A percentile compares a stretch with the other conserved stretches of the same genome.
Conservation (phyloP, 345 rosid genomes). For the Salix purpurea region DNA sequence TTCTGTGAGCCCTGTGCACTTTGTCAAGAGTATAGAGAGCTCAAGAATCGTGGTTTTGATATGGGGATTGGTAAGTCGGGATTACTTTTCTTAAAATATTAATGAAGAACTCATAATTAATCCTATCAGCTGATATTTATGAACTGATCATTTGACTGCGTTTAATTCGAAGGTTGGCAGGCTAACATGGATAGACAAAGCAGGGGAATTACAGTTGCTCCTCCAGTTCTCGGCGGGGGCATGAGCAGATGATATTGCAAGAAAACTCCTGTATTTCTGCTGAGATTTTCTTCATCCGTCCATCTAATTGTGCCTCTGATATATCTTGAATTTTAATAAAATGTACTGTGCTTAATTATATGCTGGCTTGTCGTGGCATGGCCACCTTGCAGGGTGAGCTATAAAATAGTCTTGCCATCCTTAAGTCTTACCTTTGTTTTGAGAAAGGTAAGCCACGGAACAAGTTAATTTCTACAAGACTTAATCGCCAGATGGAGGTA, state of each 20-base stretch:
- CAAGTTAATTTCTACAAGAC: too few relatives aligned
- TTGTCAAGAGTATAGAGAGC: conserved; percentile 52
- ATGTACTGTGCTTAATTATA: too few relatives aligned
- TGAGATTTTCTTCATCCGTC: too few relatives aligned
- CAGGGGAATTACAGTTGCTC: conserved; percentile 35
- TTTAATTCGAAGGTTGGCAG: conserved; percentile 39
- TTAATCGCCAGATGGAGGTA: too few relatives aligned
- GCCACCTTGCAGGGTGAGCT: too few relatives aligned
- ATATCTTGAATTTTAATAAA: too few relatives aligned
- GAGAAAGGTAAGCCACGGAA: too few relatives aligned
- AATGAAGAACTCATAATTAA: too few relatives aligned
- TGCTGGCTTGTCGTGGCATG: too few relatives aligned
- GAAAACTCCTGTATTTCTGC: not conserved
- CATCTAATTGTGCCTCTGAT: too few relatives aligned
- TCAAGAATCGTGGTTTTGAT: conserved; percentile 46
- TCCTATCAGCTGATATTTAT: not conserved
- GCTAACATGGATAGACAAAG: conserved; percentile 44
- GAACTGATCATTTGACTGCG: not conserved
- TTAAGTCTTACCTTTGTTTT: too few relatives aligned
- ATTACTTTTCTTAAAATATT: not conserved
- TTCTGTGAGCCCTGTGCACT: conserved; percentile 44
- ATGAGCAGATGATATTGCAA: conserved; percentile 28
- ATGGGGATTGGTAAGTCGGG: conserved; percentile 42
- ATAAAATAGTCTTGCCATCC: too few relatives aligned
- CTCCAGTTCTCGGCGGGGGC: conserved; percentile 14